Conservation (phyloP, 1,284 basidiomycete genomes). For the Butyriboletus appendiculatus region DNA sequence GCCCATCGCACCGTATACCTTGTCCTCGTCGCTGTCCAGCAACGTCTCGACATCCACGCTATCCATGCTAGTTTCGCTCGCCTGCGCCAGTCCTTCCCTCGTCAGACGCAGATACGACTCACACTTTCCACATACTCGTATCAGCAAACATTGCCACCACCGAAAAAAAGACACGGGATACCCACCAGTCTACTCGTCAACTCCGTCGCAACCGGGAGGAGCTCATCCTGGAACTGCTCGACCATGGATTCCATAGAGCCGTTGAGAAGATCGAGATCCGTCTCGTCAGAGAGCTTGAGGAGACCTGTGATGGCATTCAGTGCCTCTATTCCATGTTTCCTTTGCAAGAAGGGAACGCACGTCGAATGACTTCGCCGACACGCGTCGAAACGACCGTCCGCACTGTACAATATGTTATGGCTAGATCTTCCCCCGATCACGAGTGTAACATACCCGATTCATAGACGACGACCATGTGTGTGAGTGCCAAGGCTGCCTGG, state of each 20-base stretch:
- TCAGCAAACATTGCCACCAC: neutral
- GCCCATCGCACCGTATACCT: slow-evolving; percentile 84
- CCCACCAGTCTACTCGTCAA: slow-evolving; percentile 76
- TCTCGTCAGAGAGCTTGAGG: slow-evolving; percentile 86
- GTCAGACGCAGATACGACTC: slow-evolving; percentile 82
- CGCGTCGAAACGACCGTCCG: slow-evolving; percentile 73
- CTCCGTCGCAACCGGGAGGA: slow-evolving; percentile 85
- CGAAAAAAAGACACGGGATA: slow-evolving; percentile 11
- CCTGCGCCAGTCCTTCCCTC: slow-evolving; percentile 60
- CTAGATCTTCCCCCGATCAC: neutral
- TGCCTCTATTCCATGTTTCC: neutral
- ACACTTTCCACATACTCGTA: slow-evolving; percentile 46
- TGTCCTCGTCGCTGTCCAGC: slow-evolving; percentile 72
- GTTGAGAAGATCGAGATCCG: slow-evolving; percentile 86
- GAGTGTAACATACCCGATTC: slow-evolving; percentile 51
- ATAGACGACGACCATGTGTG: slow-evolving; percentile 72
- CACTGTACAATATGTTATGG: slow-evolving; percentile 44
- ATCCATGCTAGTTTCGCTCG: slow-evolving; percentile 45
- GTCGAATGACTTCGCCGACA: slow-evolving; percentile 87
- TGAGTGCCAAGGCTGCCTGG: slow-evolving; percentile 80
- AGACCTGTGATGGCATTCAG: slow-evolving; percentile 51
- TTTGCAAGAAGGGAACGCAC: slow-evolving; percentile 38
- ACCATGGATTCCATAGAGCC: slow-evolving; percentile 85
- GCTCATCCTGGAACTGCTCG: slow-evolving; percentile 80
- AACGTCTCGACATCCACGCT: slow-evolving; percentile 53